Conservation (phyloP, 2,329 filamentous ascomycete genomes). For the Exophiala calicioides region DNA sequence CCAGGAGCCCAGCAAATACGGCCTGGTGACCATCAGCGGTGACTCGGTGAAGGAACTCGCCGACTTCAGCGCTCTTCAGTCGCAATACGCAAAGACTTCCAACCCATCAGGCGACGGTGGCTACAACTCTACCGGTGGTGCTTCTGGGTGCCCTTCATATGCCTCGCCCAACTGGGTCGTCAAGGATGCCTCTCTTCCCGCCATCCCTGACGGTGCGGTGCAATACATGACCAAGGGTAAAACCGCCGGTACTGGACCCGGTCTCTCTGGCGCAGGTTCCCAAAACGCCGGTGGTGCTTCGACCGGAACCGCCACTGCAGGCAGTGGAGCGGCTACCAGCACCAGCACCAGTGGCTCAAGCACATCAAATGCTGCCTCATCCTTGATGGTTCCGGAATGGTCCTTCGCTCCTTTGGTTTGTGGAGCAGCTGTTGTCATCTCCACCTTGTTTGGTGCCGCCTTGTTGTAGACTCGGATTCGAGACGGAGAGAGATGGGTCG, state of each 20-base stretch:
- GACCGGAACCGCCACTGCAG: conserved; percentile 51
- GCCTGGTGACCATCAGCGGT: conserved; percentile 69
- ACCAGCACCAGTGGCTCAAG: conserved; percentile 35
- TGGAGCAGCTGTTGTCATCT: conserved; percentile 53
- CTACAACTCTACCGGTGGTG: conserved; percentile 56
- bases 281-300: conserved; percentile 57
- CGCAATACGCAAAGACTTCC: conserved; percentile 51
- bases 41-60: conserved; percentile 56
- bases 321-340: conserved; percentile 44
- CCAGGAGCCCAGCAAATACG: conserved; percentile 74
- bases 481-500: background rate
- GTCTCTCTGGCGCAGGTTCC: conserved; percentile 57
- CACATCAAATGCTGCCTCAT: conserved; percentile 46
- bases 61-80: conserved; percentile 64
- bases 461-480: conserved; percentile 38
- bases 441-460: conserved; percentile 56
- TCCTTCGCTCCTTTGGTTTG: conserved; percentile 54
- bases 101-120: conserved; percentile 59
- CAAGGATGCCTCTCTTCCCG: conserved; percentile 52
- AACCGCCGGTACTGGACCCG: conserved; percentile 59
- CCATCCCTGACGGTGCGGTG: conserved; percentile 57
- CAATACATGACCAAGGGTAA: conserved; percentile 60
- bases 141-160: conserved; percentile 57
- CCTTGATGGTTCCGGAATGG: conserved; percentile 48
- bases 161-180: conserved; percentile 60